A percentile compares a stretch with the other conserved stretches of the same genome.
Conservation (phyloP, 176 grass and related monocot genomes). For the Ensete ventricosum region DNA sequence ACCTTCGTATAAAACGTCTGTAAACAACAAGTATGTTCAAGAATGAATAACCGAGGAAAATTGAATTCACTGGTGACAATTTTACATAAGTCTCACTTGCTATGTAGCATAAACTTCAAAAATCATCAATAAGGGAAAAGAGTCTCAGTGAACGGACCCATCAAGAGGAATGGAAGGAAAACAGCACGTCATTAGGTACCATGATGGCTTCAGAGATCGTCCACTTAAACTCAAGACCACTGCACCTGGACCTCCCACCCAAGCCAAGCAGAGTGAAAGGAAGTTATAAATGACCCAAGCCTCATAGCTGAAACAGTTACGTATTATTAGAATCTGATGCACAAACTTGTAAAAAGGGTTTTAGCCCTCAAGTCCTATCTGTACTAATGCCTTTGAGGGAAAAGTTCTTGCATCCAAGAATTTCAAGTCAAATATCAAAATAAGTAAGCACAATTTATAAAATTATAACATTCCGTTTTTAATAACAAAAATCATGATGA, state of each 20-base stretch:
- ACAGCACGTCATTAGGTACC: constrained; percentile 95
- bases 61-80: neutral
- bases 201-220: constrained; percentile 69
- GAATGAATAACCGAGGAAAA: neutral
- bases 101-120: neutral
- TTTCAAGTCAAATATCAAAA: neutral
- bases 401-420: neutral
- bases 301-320: constrained; percentile 57
- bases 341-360: neutral
- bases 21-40: constrained; percentile 14
- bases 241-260: constrained; percentile 81
- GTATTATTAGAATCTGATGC: neutral
- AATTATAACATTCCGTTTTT: no score
- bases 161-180: constrained; percentile 93
- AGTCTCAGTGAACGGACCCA: constrained; percentile 36
- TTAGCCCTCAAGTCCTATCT: neutral
- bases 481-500: no score
- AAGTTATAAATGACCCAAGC: constrained; percentile 95
- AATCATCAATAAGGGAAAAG: neutral
- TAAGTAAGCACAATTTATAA: no score
- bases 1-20: constrained; percentile 97
- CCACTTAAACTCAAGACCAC: constrained; percentile 85
- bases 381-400: neutral
- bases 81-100: neutral
- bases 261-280: constrained; percentile 85